phyloP scores from a whole-genome alignment of 345 rosid species.

The Luvunga scandens region DNA sequence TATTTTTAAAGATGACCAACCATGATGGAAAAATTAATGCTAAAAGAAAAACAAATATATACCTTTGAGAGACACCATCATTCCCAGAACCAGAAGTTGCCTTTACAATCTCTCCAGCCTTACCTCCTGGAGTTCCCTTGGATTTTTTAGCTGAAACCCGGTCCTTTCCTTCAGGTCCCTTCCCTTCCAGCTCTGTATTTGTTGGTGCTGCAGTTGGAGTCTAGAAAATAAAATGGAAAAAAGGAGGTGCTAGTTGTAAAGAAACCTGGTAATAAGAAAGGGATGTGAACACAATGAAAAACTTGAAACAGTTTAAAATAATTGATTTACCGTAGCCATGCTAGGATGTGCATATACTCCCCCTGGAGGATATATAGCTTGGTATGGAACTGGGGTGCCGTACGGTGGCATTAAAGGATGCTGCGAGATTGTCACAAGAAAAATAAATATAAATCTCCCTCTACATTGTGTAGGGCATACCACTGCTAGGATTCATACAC shows the following conservation, averaged over 20 bases:
- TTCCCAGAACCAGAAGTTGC: slow-evolving; percentile 86
- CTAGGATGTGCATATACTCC: slow-evolving; percentile 87
- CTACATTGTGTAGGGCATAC: not conserved
- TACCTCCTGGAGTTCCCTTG: slow-evolving; percentile 57
- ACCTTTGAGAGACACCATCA: slow-evolving; percentile 87
- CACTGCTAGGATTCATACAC: not conserved
- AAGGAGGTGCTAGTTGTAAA: not conserved
- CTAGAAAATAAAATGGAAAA: slow-evolving; percentile 30
- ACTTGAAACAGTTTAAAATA: not conserved
- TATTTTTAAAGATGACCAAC: not conserved
- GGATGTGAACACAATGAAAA: not conserved
- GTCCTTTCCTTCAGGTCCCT: slow-evolving; percentile 51
- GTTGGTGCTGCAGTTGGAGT: slow-evolving; percentile 47
- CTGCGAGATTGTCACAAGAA: slow-evolving; percentile 40
- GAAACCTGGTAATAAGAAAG: not conserved
- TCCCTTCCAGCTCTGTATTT: slow-evolving; percentile 48
- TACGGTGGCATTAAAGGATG: slow-evolving; percentile 87
- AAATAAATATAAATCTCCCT: slow-evolving; percentile 9
- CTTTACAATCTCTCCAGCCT: slow-evolving; percentile 58
- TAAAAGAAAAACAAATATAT: not conserved
- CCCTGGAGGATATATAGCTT: slow-evolving; percentile 87
- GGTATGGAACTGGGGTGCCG: slow-evolving; percentile 93
- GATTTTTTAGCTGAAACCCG: slow-evolving; percentile 59
- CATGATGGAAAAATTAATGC: not conserved
- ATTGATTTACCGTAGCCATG: slow-evolving; percentile 60